Evolutionary conservation across 371 early-diverging fungal genomes (phyloP).

Genomic region (Rhizopus delemar): DNA sequence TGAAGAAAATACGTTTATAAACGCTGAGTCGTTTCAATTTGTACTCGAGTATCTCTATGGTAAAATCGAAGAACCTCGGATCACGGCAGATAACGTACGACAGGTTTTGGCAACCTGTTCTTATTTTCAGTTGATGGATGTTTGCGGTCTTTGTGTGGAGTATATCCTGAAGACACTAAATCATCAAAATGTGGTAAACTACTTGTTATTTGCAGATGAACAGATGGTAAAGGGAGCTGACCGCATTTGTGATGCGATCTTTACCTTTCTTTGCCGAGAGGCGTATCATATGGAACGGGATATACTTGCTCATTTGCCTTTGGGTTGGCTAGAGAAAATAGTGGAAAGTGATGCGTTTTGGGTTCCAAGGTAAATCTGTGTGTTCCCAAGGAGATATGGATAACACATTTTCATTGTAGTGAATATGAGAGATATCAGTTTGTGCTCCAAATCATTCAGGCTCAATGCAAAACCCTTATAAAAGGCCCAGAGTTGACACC

Average conservation of each 20-base stretch:
- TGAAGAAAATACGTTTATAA: constrained; percentile 59
- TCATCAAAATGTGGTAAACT: constrained; percentile 52
- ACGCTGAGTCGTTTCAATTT: constrained; percentile 58
- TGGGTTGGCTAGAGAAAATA: constrained; percentile 57
- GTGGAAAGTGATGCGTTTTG: constrained; percentile 68
- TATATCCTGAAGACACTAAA: constrained; percentile 52
- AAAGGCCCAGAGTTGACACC: background rate
- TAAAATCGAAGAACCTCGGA: constrained; percentile 36
- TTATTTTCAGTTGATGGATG: constrained; percentile 59
- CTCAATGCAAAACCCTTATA: constrained; percentile 11
- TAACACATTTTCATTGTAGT: constrained; percentile 11
- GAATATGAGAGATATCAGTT: constrained; percentile 64
- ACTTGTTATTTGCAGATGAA: constrained; percentile 58
- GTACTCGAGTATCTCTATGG: constrained; percentile 57
- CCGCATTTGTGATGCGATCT: constrained; percentile 56
- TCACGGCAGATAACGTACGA: constrained; percentile 43
- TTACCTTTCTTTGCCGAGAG: constrained; percentile 65
- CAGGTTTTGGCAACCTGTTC: constrained; percentile 59
- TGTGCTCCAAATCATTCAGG: constrained; percentile 44
- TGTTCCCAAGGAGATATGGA: background rate
- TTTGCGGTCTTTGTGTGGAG: constrained; percentile 55
- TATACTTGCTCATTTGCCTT: constrained; percentile 44
- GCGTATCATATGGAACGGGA: constrained; percentile 43
- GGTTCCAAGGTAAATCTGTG: constrained; percentile 49
- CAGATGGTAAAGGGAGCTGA: constrained; percentile 58